Conservation (phyloP, 1,284 basidiomycete genomes). For the Trichosporon coremiiforme region DNA sequence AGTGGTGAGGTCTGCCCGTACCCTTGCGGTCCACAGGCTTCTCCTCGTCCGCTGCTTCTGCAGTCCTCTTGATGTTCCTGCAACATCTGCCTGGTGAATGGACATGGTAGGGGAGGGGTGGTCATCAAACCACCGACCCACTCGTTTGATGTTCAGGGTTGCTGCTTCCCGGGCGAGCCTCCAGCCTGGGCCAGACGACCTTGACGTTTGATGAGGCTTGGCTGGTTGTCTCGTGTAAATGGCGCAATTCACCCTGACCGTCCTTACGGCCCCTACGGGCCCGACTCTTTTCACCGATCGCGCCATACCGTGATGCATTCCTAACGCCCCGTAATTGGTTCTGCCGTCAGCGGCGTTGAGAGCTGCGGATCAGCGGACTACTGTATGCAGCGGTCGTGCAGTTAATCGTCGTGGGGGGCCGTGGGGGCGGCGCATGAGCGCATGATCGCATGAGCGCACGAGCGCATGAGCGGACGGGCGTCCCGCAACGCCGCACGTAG, state of each 20-base stretch:
- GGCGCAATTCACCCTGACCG: background rate
- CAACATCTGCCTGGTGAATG: background rate
- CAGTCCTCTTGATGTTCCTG: background rate
- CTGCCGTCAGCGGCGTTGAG: background rate
- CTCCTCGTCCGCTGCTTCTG: background rate
- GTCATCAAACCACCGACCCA: slow-evolving; percentile 11
- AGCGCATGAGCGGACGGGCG: background rate
- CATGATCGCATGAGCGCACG: background rate
- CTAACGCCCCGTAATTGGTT: background rate
- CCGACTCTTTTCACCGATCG: background rate
- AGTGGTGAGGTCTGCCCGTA: background rate
- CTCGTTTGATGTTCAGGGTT: slow-evolving; percentile 10
- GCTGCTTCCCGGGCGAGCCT: background rate
- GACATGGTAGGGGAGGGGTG: background rate
- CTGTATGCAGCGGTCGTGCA: background rate
- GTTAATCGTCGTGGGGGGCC: background rate
- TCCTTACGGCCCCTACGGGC: background rate
- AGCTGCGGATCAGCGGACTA: background rate
- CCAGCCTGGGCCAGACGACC: background rate
- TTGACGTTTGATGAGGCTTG: background rate
- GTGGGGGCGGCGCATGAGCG: background rate
- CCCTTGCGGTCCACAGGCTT: background rate
- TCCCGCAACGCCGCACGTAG: background rate
- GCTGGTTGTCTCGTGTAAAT: background rate
- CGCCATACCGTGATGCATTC: background rate